Percentiles rank a stretch among this genome's conserved stretches.
Evolutionary conservation across 108 stramenopile species (phyloP).

Genomic region (Skeletonema menzelii): DNA sequence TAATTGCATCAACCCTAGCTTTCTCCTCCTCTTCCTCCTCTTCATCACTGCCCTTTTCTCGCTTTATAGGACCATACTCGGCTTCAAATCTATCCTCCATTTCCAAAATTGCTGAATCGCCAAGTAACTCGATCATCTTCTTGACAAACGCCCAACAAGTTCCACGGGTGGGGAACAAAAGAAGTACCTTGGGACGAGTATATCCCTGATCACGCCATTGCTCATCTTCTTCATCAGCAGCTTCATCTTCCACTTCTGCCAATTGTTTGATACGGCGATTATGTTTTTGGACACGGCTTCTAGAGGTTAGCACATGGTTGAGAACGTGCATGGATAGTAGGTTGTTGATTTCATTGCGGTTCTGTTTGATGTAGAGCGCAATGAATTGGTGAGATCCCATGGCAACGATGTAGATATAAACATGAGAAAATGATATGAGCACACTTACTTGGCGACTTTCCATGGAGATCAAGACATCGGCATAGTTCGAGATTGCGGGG

Average conservation of each 20-base stretch:
- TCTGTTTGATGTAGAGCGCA: conserved; percentile 5
- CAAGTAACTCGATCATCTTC: conserved; percentile 51
- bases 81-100: conserved; percentile 70
- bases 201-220: conserved; percentile 87
- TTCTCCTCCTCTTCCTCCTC: conserved; percentile 31
- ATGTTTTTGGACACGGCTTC: conserved; percentile 63
- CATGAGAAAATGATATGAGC: background rate
- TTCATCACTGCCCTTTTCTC: conserved; percentile 35
- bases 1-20: conserved; percentile 24
- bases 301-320: conserved; percentile 76
- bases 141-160: conserved; percentile 74
- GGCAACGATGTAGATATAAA: background rate
- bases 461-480: conserved; percentile 58
- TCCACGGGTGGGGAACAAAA: conserved; percentile 81
- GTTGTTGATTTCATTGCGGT: conserved; percentile 55
- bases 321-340: conserved; percentile 66
- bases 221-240: conserved; percentile 38
- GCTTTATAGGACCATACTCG: conserved; percentile 62
- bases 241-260: conserved; percentile 21
- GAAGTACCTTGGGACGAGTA: conserved; percentile 76
- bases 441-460: conserved; percentile 48
- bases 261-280: conserved; percentile 61
- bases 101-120: conserved; percentile 39
- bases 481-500: conserved; percentile 47
- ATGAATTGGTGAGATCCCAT: background rate